Conservation (phyloP, 768 basidiomycete genomes). For the Pleurotus cornucopiae region DNA sequence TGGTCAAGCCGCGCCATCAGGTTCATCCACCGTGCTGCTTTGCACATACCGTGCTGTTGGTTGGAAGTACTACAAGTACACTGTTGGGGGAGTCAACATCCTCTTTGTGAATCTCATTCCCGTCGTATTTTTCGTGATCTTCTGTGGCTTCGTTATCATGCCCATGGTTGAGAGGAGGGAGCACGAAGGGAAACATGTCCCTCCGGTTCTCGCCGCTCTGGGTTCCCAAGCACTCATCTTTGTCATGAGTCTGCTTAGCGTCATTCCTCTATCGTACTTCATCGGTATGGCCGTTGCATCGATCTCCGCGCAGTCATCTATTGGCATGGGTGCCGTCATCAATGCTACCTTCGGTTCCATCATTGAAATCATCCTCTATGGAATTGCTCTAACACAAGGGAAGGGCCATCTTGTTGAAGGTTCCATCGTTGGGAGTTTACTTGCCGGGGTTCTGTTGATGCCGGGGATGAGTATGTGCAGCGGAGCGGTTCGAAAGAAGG, state of each 20-base stretch:
- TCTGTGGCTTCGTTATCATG: conserved; percentile 83
- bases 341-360: conserved; percentile 99
- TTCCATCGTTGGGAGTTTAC: conserved; percentile 89
- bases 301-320: conserved; percentile 96
- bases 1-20: conserved; percentile 86
- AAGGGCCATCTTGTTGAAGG: conserved; percentile 97
- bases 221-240: conserved; percentile 80
- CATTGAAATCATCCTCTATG: conserved; percentile 93
- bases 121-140: conserved; percentile 92
- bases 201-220: conserved; percentile 63
- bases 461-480: conserved; percentile 95
- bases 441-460: conserved; percentile 96
- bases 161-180: conserved; percentile 63
- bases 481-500: conserved; percentile 84
- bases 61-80: conserved; percentile 96
- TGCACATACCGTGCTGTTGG: conserved; percentile 94
- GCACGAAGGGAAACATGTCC: conserved; percentile 49
- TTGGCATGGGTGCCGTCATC: conserved; percentile 99
- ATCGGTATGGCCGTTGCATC: conserved; percentile 99
- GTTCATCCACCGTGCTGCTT: conserved; percentile 77
- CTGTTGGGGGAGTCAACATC: conserved; percentile 97
- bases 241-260: conserved; percentile 76
- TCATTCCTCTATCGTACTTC: conserved; percentile 97
- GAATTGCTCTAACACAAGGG: conserved; percentile 81
- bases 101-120: conserved; percentile 94